Percentiles rank a stretch among this genome's conserved stretches.
Conservation (phyloP, 805 yeast genomes). For the Hanseniaspora thailandica region DNA sequence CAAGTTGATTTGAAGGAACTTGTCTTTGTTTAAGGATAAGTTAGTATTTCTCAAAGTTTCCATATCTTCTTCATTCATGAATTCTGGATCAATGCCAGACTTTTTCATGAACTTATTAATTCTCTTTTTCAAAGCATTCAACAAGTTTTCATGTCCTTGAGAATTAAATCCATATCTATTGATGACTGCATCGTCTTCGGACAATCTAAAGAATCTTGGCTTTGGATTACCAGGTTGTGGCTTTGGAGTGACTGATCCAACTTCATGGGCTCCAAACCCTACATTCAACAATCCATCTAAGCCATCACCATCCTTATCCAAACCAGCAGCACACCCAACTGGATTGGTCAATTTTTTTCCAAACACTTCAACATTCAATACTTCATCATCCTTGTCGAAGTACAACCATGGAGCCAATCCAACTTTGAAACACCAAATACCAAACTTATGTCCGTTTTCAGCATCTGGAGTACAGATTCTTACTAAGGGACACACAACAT, state of each 20-base stretch:
- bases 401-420: conserved; percentile 56
- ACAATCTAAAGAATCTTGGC: conserved; percentile 81
- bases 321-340: conserved; percentile 88
- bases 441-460: conserved; percentile 74
- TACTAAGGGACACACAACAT: conserved; percentile 63
- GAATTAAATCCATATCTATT: conserved; percentile 94
- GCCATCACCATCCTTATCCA: conserved; percentile 88
- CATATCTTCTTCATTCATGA: conserved; percentile 19
- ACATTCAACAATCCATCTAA: conserved; percentile 63
- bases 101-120: conserved; percentile 33
- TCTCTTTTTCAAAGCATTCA: conserved; percentile 55
- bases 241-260: conserved; percentile 84
- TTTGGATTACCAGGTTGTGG: conserved; percentile 93
- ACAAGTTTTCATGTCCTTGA: conserved; percentile 67
- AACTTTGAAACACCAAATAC: conserved; percentile 54
- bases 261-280: conserved; percentile 84
- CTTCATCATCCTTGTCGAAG: conserved; percentile 41
- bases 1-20: conserved; percentile 67
- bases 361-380: conserved; percentile 50
- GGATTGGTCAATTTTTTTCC: conserved; percentile 60
- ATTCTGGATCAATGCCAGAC: conserved; percentile 19
- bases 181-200: conserved; percentile 78
- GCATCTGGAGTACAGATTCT: conserved; percentile 57
- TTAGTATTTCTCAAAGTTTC: conserved; percentile 19
- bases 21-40: conserved; percentile 48